phyloP scores from a whole-genome alignment of 2,329 filamentous ascomycete species.

The Basipetospora sp. region DNA sequence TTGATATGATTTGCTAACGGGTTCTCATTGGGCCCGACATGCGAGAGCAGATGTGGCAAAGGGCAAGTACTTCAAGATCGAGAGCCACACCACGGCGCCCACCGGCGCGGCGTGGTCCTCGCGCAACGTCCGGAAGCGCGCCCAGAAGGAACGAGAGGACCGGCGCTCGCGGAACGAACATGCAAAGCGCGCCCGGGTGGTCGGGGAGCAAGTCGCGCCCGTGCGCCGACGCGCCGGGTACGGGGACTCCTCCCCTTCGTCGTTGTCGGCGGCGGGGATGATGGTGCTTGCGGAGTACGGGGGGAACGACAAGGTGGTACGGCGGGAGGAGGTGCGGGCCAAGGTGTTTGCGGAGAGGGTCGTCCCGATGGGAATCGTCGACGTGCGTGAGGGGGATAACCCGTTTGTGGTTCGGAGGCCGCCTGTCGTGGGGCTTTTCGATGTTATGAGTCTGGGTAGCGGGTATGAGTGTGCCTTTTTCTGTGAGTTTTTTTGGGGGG shows the following conservation, averaged over 20 bases:
- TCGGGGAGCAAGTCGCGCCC: constrained; percentile 17
- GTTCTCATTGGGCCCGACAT: neutral
- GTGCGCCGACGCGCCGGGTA: constrained; percentile 12
- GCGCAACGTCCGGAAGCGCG: constrained; percentile 43
- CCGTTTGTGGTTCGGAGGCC: constrained; percentile 19
- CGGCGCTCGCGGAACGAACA: constrained; percentile 20
- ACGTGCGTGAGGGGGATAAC: constrained; percentile 15
- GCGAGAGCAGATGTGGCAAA: constrained; percentile 33
- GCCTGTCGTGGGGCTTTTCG: constrained; percentile 17
- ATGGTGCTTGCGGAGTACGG: constrained; percentile 3
- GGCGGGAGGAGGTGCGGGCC: constrained; percentile 24
- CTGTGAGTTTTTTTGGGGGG: too few relatives aligned
- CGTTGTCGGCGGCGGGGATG: constrained; percentile 10
- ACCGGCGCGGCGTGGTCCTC: constrained; percentile 37
- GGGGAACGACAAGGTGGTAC: constrained; percentile 11
- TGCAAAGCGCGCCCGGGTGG: constrained; percentile 18
- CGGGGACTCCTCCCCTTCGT: too few relatives aligned
- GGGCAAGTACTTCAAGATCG: constrained; percentile 54
- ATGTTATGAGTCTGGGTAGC: too few relatives aligned
- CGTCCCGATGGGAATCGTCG: neutral
- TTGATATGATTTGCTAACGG: neutral
- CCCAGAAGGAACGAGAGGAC: constrained; percentile 25
- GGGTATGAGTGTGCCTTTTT: too few relatives aligned
- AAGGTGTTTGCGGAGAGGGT: constrained; percentile 23
- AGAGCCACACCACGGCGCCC: constrained; percentile 40